phyloP scores from a whole-genome alignment of 139 green algal species.

The Chlamydomonas sphaeroides region DNA sequence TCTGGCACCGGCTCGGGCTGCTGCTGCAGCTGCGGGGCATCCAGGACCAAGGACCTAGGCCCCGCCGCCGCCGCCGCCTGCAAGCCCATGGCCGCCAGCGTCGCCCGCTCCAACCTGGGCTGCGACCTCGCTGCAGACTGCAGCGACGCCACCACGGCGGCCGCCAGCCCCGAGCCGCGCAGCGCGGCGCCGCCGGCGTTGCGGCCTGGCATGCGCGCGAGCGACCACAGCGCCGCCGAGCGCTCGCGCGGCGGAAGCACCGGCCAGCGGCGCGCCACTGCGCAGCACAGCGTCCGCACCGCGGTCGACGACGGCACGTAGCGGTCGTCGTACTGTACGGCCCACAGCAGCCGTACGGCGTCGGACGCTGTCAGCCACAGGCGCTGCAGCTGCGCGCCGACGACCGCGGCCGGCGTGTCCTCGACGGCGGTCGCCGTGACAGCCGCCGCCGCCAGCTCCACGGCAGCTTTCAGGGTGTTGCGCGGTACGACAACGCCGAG shows the following conservation, averaged over 20 bases:
- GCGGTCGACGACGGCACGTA: neutral
- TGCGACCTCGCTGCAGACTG: too few relatives aligned
- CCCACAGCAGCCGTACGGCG: conserved; percentile 21
- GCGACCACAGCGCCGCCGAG: conserved; percentile 26
- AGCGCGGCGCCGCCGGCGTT: neutral
- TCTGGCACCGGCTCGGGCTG: neutral
- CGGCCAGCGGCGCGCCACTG: neutral
- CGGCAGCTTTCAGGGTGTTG: neutral
- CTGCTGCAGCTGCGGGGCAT: too few relatives aligned
- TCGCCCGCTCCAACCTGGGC: too few relatives aligned
- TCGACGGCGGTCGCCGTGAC: neutral
- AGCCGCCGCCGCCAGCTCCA: neutral
- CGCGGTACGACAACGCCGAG: conserved; percentile 2
- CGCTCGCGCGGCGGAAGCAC: neutral
- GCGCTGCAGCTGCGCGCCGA: neutral
- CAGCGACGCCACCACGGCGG: neutral
- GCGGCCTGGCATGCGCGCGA: conserved; percentile 1
- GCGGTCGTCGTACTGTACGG: conserved; percentile 31
- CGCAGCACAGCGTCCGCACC: neutral
- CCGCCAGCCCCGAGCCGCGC: neutral
- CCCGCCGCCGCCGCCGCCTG: too few relatives aligned
- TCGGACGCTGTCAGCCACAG: neutral
- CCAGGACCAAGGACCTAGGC: too few relatives aligned
- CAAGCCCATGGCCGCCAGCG: too few relatives aligned
- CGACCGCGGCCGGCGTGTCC: neutral